Evolutionary conservation across 1,284 basidiomycete species (phyloP).

Genomic region (Caloboletus inedulis): DNA sequence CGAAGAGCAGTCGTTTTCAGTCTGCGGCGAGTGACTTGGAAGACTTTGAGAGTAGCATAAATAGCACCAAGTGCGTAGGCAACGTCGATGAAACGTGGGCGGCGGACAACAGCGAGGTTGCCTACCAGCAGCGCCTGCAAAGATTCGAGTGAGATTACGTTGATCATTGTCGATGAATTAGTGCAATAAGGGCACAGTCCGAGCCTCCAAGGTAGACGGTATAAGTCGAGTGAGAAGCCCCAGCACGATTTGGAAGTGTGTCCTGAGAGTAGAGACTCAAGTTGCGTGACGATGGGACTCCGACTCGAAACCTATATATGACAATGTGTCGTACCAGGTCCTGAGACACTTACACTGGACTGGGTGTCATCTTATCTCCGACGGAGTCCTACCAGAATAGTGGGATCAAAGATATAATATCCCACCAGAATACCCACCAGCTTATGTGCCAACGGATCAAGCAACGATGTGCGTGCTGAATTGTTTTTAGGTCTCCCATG

Average conservation of each 20-base stretch:
- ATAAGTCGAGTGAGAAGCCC: neutral
- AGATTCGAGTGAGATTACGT: neutral
- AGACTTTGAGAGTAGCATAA: slow-evolving; percentile 16
- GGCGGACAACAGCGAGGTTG: neutral
- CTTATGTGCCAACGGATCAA: no score
- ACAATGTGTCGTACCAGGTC: no score
- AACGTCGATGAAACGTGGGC: neutral
- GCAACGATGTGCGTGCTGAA: no score
- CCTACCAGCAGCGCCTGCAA: neutral
- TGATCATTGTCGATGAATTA: neutral
- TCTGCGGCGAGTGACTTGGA: slow-evolving; percentile 6
- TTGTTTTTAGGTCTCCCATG: no score
- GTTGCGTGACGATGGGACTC: neutral
- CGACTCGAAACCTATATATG: no score
- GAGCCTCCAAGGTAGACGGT: neutral
- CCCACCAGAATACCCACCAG: no score
- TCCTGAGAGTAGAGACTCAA: neutral
- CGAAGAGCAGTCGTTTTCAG: slow-evolving; percentile 31
- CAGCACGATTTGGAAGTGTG: neutral
- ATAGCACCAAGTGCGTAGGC: slow-evolving; percentile 8
- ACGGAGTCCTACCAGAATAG: no score
- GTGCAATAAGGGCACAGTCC: no score
- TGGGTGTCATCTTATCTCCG: no score
- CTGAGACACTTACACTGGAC: no score
- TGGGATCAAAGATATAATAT: no score